phyloP scores from a whole-genome alignment of 1,284 basidiomycete species.

The Gyrodon tennesseensis region DNA sequence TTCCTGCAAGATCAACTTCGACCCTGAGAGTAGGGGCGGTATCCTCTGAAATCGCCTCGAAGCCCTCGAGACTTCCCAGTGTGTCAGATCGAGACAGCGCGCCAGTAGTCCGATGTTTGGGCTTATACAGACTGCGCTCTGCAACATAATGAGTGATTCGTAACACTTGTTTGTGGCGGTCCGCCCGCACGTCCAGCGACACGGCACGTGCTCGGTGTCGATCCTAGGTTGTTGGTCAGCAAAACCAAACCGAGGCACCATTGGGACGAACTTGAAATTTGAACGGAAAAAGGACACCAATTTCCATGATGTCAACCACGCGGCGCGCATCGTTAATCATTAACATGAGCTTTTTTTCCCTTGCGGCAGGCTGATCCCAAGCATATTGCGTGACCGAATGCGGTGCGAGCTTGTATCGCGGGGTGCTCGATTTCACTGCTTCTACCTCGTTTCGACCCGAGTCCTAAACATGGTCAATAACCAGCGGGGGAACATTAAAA shows the following conservation, averaged over 20 bases:
- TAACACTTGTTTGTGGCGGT: slow-evolving; percentile 84
- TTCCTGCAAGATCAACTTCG: slow-evolving; percentile 81
- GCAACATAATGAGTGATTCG: slow-evolving; percentile 87
- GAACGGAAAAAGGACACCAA: slow-evolving; percentile 91
- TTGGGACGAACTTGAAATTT: slow-evolving; percentile 67
- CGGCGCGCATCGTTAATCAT: slow-evolving; percentile 67
- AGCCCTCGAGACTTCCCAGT: slow-evolving; percentile 70
- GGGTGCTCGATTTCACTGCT: slow-evolving; percentile 37
- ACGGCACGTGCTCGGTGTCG: slow-evolving; percentile 61
- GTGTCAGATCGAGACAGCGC: slow-evolving; percentile 67
- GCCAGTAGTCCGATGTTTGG: slow-evolving; percentile 57
- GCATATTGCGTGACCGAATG: slow-evolving; percentile 71
- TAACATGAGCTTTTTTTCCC: slow-evolving; percentile 80
- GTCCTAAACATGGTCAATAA: slow-evolving; percentile 49
- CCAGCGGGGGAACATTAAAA: slow-evolving; percentile 1
- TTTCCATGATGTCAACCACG: slow-evolving; percentile 92
- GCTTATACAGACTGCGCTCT: slow-evolving; percentile 88
- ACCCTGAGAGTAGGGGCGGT: slow-evolving; percentile 69
- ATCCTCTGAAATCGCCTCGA: slow-evolving; percentile 86
- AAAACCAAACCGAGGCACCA: slow-evolving; percentile 9
- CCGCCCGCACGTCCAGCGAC: slow-evolving; percentile 93
- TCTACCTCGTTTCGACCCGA: slow-evolving; percentile 49
- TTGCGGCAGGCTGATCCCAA: slow-evolving; percentile 92
- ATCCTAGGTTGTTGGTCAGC: slow-evolving; percentile 45
- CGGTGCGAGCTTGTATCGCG: slow-evolving; percentile 60